Evolutionary conservation across 2,329 filamentous ascomycete genomes (phyloP).

Genomic region (Dothideomycetidae sp.): DNA sequence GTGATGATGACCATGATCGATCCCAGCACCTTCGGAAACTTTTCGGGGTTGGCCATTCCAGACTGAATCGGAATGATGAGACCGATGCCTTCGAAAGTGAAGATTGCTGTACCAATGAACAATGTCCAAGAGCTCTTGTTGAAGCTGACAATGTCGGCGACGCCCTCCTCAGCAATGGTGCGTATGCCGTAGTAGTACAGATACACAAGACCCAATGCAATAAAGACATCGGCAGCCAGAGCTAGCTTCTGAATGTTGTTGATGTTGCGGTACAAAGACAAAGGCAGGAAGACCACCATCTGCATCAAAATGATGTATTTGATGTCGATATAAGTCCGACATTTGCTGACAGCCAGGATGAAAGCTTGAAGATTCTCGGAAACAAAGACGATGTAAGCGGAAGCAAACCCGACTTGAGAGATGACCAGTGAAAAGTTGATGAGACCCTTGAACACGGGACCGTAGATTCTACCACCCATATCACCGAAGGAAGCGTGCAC

Average conservation of each 20-base stretch:
- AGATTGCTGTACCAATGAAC: slow-evolving; percentile 97
- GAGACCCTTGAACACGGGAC: slow-evolving; percentile 72
- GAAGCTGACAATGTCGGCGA: slow-evolving; percentile 80
- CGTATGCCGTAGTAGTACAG: slow-evolving; percentile 90
- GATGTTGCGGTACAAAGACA: slow-evolving; percentile 89
- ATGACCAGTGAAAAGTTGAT: slow-evolving; percentile 88
- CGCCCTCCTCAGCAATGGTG: slow-evolving; percentile 61
- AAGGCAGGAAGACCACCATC: slow-evolving; percentile 85
- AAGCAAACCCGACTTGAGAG: slow-evolving; percentile 88
- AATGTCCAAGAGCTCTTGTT: slow-evolving; percentile 88
- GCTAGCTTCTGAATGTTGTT: slow-evolving; percentile 94
- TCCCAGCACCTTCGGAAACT: slow-evolving; percentile 79
- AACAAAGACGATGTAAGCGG: slow-evolving; percentile 93
- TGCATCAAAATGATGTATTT: slow-evolving; percentile 87
- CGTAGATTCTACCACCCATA: slow-evolving; percentile 84
- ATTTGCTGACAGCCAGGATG: slow-evolving; percentile 78
- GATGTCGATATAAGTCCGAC: slow-evolving; percentile 71
- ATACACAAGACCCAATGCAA: slow-evolving; percentile 80
- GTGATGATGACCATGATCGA: slow-evolving; percentile 93
- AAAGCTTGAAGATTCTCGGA: slow-evolving; percentile 93
- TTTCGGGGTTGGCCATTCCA: slow-evolving; percentile 80
- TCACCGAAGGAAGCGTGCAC: slow-evolving; percentile 95
- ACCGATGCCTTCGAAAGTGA: slow-evolving; percentile 95
- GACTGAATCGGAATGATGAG: slow-evolving; percentile 97
- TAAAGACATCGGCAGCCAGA: slow-evolving; percentile 85